These are phyloP conservation scores for Nigrospora oryzae DNA, from an alignment of 2,329 filamentous ascomycete species.

Conservation along the genomic window DNA sequence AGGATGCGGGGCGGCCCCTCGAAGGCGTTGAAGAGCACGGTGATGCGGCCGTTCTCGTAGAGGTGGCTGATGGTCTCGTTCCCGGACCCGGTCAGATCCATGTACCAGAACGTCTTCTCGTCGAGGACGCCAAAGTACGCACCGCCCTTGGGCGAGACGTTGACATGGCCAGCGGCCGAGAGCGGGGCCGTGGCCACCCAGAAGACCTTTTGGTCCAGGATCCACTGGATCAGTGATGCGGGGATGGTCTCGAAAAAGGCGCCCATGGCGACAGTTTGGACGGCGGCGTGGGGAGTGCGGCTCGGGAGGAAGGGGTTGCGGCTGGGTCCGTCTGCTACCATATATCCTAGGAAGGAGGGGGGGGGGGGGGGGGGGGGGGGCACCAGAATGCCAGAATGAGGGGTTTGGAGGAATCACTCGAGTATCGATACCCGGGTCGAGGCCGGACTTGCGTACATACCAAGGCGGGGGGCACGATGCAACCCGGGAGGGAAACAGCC, in stretches of 20 bases:
- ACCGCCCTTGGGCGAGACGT: slow-evolving; percentile 68
- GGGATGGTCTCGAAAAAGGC: slow-evolving; percentile 20
- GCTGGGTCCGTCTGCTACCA: no score
- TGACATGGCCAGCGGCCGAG: slow-evolving; percentile 57
- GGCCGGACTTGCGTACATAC: no score
- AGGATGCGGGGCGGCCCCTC: slow-evolving; percentile 28
- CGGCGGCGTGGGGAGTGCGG: no score
- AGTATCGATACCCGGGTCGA: no score
- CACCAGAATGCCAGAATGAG: no score
- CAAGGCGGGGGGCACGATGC: no score
- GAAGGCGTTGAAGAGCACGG: slow-evolving; percentile 58
- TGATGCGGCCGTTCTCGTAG: slow-evolving; percentile 69
- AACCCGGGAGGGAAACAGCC: no score
- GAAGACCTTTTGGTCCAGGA: slow-evolving; percentile 61
- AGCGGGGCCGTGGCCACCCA: slow-evolving; percentile 67
- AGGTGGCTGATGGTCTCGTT: slow-evolving; percentile 69
- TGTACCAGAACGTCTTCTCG: slow-evolving; percentile 39
- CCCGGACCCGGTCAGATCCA: slow-evolving; percentile 68
- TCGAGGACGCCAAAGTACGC: slow-evolving; percentile 28
- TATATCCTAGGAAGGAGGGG: no score
- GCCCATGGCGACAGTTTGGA: slow-evolving; percentile 13
- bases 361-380: no score
- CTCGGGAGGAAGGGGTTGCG: no score
- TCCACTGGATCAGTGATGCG: slow-evolving; percentile 49
- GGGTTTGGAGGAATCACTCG: no score